These are phyloP conservation scores for Eucalyptus guilfoylei DNA, from an alignment of 345 rosid genomes.

Conservation along the genomic window DNA sequence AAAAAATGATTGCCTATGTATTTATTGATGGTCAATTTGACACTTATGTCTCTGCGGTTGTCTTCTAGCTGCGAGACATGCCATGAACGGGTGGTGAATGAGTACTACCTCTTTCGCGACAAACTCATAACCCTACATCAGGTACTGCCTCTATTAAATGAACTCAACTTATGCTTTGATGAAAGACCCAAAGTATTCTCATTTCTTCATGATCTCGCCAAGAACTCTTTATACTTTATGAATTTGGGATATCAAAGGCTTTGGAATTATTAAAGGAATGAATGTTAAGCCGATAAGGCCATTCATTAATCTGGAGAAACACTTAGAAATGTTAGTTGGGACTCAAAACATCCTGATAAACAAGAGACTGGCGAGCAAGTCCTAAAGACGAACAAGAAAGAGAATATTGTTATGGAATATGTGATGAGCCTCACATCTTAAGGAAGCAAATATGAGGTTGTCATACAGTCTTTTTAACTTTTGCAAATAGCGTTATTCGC, in stretches of 20 bases:
- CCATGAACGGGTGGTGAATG: neutral
- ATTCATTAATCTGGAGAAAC: neutral
- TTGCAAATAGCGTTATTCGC: neutral
- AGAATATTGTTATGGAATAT: neutral
- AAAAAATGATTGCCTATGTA: neutral
- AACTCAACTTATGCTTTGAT: neutral
- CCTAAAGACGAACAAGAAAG: neutral
- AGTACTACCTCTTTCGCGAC: conserved; percentile 1
- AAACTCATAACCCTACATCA: neutral
- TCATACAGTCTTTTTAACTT: neutral
- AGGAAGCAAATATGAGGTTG: neutral
- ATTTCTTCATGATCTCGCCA: neutral
- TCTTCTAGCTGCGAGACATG: conserved; percentile 6
- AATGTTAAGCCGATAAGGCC: neutral
- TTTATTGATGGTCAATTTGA: neutral
- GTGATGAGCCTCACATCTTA: neutral
- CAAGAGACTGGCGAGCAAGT: neutral
- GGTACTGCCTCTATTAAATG: neutral
- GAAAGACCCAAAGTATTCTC: neutral
- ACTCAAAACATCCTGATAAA: neutral
- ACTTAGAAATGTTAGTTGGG: neutral
- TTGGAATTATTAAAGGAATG: neutral
- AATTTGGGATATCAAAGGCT: neutral
- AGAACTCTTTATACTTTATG: neutral
- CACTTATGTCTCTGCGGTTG: neutral